phyloP scores from a whole-genome alignment of 805 yeast species.

The Jamesozyma hellenica region DNA sequence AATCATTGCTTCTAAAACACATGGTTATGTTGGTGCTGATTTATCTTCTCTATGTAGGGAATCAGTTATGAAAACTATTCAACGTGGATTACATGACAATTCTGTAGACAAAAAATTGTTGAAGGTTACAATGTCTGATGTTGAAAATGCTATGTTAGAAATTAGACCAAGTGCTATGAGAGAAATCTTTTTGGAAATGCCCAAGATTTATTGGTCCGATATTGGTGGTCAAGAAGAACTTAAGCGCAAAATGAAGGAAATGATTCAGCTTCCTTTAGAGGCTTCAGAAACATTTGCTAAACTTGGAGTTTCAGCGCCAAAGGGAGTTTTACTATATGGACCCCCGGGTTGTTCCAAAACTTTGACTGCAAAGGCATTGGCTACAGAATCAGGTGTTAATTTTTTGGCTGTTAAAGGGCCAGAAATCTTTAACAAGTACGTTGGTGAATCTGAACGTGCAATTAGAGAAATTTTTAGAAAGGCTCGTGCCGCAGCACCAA shows the following conservation, averaged over 20 bases:
- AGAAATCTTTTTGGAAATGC: constrained; percentile 88
- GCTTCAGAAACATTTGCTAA: constrained; percentile 66
- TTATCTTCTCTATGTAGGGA: constrained; percentile 80
- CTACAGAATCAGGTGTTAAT: constrained; percentile 89
- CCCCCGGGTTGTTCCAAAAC: constrained; percentile 99
- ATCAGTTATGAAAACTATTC: constrained; percentile 74
- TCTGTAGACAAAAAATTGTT: constrained; percentile 30
- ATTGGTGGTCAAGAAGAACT: constrained; percentile 90
- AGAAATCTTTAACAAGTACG: constrained; percentile 87
- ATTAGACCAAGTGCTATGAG: constrained; percentile 95
- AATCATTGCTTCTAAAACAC: constrained; percentile 66
- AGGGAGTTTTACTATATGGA: constrained; percentile 87
- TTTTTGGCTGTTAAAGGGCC: constrained; percentile 96
- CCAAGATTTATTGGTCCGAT: constrained; percentile 86
- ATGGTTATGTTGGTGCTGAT: constrained; percentile 98
- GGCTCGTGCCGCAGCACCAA: constrained; percentile 91
- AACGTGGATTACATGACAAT: constrained; percentile 38
- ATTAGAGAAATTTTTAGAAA: constrained; percentile 88
- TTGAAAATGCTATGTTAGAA: constrained; percentile 65
- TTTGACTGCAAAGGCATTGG: constrained; percentile 86
- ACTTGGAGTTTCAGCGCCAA: constrained; percentile 82
- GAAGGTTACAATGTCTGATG: constrained; percentile 44
- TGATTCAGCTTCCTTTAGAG: constrained; percentile 83
- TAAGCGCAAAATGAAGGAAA: constrained; percentile 74
- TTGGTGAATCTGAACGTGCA: constrained; percentile 90